These are phyloP conservation scores for Aspergillus awamori DNA, from an alignment of 2,329 filamentous ascomycete species.

Conservation along the genomic window DNA sequence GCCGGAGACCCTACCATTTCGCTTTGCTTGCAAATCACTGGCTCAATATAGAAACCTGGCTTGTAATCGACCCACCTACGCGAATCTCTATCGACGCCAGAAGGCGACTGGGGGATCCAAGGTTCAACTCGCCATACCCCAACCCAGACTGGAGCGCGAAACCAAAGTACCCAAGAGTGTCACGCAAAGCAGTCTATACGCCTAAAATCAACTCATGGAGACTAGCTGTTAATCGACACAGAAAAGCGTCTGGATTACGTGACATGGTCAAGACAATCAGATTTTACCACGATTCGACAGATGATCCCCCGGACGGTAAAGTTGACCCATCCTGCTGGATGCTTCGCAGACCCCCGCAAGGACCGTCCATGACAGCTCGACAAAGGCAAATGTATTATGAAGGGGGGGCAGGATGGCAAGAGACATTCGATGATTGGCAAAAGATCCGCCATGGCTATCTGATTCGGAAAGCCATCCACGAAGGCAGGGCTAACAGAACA, in stretches of 20 bases:
- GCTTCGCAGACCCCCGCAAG: conserved; percentile 45
- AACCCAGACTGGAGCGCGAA: conserved; percentile 21
- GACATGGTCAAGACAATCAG: conserved; percentile 35
- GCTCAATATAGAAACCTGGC: conserved; percentile 45
- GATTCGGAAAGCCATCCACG: conserved; percentile 38
- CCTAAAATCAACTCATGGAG: conserved; percentile 46
- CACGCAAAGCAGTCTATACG: conserved; percentile 24
- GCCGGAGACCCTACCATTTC: conserved; percentile 45
- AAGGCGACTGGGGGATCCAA: conserved; percentile 39
- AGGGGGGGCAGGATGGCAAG: conserved; percentile 44
- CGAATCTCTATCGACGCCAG: conserved; percentile 36
- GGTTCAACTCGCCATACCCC: conserved; percentile 37
- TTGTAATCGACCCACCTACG: conserved; percentile 44
- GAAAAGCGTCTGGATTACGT: conserved; percentile 33
- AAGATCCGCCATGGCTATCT: conserved; percentile 39
- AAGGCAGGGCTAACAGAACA: conserved; percentile 41
- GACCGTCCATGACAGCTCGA: conserved; percentile 37
- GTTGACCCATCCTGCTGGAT: conserved; percentile 47
- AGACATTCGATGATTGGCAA: conserved; percentile 45
- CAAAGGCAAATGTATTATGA: conserved; percentile 45
- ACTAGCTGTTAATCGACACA: conserved; percentile 38
- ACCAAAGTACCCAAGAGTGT: conserved; percentile 31
- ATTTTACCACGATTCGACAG: conserved; percentile 40
- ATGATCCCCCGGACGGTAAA: conserved; percentile 42
- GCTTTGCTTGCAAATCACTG: conserved; percentile 45